phyloP scores from a whole-genome alignment of 306 rosid species.

The Quercus parvula region DNA sequence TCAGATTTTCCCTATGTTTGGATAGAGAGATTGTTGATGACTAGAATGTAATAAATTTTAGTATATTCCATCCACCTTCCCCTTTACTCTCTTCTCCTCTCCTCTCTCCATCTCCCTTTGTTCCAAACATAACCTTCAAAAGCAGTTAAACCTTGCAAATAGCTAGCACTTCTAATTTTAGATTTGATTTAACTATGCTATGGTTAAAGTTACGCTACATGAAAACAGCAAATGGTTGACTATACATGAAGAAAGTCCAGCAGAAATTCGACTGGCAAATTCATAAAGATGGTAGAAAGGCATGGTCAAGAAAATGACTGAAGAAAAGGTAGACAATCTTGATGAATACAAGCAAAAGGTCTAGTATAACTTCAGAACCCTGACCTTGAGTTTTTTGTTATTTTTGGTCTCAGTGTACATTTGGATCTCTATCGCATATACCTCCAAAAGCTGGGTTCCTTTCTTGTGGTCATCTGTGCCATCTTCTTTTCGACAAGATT shows the following conservation, averaged over 20 bases:
- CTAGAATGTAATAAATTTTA: too few relatives aligned
- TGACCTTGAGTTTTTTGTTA: constrained; percentile 97
- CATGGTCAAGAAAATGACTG: background rate
- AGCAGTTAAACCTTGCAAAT: background rate
- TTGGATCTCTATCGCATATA: constrained; percentile 92
- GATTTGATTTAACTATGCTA: too few relatives aligned
- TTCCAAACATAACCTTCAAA: background rate
- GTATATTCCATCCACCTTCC: too few relatives aligned
- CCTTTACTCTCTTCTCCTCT: too few relatives aligned
- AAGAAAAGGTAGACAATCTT: background rate
- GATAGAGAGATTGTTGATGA: too few relatives aligned
- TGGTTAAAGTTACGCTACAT: background rate
- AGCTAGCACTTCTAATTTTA: background rate
- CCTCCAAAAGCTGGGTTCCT: constrained; percentile 97
- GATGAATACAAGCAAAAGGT: constrained; percentile 2
- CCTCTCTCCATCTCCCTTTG: too few relatives aligned
- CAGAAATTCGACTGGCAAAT: background rate
- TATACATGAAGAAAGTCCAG: background rate
- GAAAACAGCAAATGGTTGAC: background rate
- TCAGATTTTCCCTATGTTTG: too few relatives aligned
- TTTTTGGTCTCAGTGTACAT: constrained; percentile 98
- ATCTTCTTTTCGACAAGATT: constrained; percentile 92
- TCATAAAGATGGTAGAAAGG: background rate
- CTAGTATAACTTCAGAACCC: background rate
- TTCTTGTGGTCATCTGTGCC: constrained; percentile 99